Conservation (phyloP, 2,329 filamentous ascomycete species). For the Cadophora sp. region DNA sequence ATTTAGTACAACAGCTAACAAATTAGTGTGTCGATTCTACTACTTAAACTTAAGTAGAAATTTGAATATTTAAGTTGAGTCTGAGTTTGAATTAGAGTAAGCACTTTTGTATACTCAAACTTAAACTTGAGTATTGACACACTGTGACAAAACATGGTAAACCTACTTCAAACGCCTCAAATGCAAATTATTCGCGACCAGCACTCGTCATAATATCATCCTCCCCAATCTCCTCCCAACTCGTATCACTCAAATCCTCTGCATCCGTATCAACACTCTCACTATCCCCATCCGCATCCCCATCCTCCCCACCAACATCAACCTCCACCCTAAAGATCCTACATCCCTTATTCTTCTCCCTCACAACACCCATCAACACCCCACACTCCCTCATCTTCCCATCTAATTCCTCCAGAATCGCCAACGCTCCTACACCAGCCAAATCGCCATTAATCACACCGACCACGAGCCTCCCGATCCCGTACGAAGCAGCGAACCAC, state of each 20-base stretch:
- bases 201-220: not conserved
- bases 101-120: too few species aligned
- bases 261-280: constrained; percentile 3
- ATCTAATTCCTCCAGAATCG: not conserved
- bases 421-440: not conserved
- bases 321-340: constrained; percentile 26
- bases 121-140: too few species aligned
- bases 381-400: constrained; percentile 5
- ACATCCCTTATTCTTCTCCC: constrained; percentile 23
- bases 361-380: constrained; percentile 12
- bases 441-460: not conserved
- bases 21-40: too few species aligned
- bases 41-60: too few species aligned
- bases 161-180: too few species aligned
- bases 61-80: too few species aligned
- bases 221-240: constrained; percentile 24
- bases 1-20: too few species aligned
- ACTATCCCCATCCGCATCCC: constrained; percentile 17
- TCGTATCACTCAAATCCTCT: constrained; percentile 26
- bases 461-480: not conserved
- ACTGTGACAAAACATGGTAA: too few species aligned
- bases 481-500: constrained; percentile 20
- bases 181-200: not conserved
- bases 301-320: constrained; percentile 16
- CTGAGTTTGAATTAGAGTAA: too few species aligned